A percentile compares a stretch with the other conserved stretches of the same genome.
Conservation (phyloP, 208 protist species). For the Lotmaria passim region DNA sequence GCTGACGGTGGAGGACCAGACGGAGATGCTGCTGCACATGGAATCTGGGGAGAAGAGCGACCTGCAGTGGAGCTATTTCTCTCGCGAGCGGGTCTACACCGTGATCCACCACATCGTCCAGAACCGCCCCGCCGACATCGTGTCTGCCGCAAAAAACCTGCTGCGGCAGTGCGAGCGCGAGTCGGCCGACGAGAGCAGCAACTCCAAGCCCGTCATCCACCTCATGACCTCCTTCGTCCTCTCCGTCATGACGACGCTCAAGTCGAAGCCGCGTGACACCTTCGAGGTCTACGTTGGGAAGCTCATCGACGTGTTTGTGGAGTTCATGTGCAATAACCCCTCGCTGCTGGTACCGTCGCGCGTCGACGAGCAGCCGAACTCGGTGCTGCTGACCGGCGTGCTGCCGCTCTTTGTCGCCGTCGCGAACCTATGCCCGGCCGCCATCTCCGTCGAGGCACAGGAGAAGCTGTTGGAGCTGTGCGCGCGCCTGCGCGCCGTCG, state of each 20-base stretch:
- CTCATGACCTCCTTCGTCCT: constrained; percentile 79
- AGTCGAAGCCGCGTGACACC: constrained; percentile 11
- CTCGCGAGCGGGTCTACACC: constrained; percentile 43
- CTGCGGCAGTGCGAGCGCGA: constrained; percentile 43
- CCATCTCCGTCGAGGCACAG: constrained; percentile 43
- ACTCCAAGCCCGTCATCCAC: constrained; percentile 41
- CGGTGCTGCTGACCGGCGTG: constrained; percentile 71
- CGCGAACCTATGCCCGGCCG: constrained; percentile 58
- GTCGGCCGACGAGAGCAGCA: constrained; percentile 12
- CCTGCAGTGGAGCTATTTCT: constrained; percentile 51
- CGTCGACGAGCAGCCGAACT: constrained; percentile 40
- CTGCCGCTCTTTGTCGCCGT: constrained; percentile 72
- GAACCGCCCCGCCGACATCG: constrained; percentile 33
- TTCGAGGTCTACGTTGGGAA: constrained; percentile 33
- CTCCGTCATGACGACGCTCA: constrained; percentile 46
- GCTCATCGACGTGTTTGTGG: constrained; percentile 57
- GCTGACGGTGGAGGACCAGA: constrained; percentile 64
- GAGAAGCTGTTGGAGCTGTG: constrained; percentile 43
- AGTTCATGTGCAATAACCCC: constrained; percentile 34
- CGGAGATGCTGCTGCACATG: constrained; percentile 61
- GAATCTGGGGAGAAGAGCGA: constrained; percentile 40
- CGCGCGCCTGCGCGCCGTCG: constrained; percentile 13
- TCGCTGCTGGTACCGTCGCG: constrained; percentile 17
- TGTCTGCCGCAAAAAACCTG: constrained; percentile 32
- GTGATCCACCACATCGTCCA: constrained; percentile 52